phyloP scores from a whole-genome alignment of 169 alveolate genomes.

The Babesia ovis region DNA sequence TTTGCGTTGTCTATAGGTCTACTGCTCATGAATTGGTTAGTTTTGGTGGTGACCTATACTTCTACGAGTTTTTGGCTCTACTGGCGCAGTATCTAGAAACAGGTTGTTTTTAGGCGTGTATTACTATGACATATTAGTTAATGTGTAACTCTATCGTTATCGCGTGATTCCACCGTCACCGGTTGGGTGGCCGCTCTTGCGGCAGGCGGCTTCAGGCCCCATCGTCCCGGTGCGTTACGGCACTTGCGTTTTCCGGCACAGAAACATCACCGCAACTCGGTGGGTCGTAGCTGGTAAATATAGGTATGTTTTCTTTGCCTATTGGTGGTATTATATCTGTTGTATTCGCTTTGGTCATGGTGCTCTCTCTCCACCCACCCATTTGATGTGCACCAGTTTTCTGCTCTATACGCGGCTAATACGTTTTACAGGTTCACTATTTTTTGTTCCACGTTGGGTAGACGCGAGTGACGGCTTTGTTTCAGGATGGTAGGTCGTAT shows the following conservation, averaged over 20 bases:
- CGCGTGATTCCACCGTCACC: neutral
- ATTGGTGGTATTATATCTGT: neutral
- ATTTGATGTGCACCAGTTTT: slow-evolving; percentile 5
- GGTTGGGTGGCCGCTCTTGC: slow-evolving; percentile 1
- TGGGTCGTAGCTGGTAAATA: neutral
- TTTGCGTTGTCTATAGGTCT: no score
- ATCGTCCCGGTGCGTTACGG: slow-evolving; percentile 1
- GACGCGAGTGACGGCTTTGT: neutral
- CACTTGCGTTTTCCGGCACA: neutral
- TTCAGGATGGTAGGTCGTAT: slow-evolving; percentile 32
- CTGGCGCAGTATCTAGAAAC: neutral
- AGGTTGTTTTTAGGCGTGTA: neutral
- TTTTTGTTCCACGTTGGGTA: neutral
- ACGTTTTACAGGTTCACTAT: neutral
- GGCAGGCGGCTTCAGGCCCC: slow-evolving; percentile 29
- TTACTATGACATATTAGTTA: no score
- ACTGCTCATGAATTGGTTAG: no score
- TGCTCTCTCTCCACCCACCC: neutral
- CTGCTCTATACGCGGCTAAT: neutral
- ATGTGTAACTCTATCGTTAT: neutral
- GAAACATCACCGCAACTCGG: neutral
- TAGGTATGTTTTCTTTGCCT: slow-evolving; percentile 3
- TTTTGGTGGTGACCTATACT: no score
- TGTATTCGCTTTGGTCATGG: neutral
- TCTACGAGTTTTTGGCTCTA: no score